phyloP scores from a whole-genome alignment of 139 green algal genomes.

The Spirogloea muscicola region DNA sequence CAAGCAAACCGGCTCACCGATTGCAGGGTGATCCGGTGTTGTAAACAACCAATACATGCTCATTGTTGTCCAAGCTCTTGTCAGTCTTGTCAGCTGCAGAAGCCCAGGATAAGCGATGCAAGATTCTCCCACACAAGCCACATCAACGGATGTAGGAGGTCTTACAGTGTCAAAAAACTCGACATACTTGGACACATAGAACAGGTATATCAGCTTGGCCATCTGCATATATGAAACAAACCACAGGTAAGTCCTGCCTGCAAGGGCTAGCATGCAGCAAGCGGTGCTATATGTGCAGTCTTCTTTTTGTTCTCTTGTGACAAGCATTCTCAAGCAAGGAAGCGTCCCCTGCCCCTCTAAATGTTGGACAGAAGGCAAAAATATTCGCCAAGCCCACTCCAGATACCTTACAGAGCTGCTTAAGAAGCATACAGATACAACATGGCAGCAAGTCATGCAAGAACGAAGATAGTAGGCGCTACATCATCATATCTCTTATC shows the following conservation, averaged over 20 bases:
- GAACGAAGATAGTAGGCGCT: too few relatives aligned
- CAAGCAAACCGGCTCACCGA: too few relatives aligned
- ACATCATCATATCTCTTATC: too few relatives aligned
- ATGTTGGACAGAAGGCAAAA: background rate
- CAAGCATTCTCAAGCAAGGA: background rate
- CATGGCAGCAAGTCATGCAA: too few relatives aligned
- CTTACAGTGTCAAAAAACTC: slow-evolving; percentile 35
- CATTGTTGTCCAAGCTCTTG: too few relatives aligned
- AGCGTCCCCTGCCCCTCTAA: background rate
- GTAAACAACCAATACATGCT: too few relatives aligned
- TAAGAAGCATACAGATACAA: too few relatives aligned
- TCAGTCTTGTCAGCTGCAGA: too few relatives aligned
- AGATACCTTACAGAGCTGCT: background rate
- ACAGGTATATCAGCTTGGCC: slow-evolving; percentile 31
- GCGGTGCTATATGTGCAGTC: background rate
- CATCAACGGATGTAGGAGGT: background rate
- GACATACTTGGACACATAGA: slow-evolving; percentile 38
- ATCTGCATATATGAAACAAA: slow-evolving; percentile 9
- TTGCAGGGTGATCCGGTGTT: too few relatives aligned
- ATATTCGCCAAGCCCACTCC: background rate
- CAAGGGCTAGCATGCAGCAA: background rate
- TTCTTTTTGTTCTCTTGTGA: background rate
- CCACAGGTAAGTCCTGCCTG: background rate
- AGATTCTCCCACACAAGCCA: too few relatives aligned
- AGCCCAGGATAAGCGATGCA: too few relatives aligned